Conservation (phyloP, 225 moss, liverwort and hornwort species). For the Straminergon stramineum region DNA sequence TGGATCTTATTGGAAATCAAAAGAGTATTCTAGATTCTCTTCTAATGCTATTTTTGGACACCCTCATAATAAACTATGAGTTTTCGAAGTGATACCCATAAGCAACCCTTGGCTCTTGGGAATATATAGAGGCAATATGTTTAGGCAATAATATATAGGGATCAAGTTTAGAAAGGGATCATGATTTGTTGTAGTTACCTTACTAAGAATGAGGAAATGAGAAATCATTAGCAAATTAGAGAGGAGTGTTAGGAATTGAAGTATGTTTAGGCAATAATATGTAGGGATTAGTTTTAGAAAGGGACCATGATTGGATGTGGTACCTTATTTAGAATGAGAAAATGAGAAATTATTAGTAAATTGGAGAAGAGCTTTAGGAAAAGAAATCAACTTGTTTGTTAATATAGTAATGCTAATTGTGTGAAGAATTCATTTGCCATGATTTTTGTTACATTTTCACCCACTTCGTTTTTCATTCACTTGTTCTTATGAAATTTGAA, state of each 20-base stretch:
- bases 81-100: neutral
- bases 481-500: neutral
- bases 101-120: neutral
- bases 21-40: neutral
- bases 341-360: too few species aligned
- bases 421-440: neutral
- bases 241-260: neutral
- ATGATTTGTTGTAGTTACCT: too few species aligned
- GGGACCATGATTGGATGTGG: too few species aligned
- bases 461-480: neutral
- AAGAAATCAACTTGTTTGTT: neutral
- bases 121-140: fast-evolving
- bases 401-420: neutral
- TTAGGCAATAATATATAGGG: too few species aligned
- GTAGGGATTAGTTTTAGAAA: neutral
- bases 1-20: neutral
- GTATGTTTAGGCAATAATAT: neutral
- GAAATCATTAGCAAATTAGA: neutral
- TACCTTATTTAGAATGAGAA: too few species aligned
- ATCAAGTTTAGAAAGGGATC: too few species aligned
- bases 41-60: neutral
- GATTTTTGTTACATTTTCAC: neutral
- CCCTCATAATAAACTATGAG: neutral
- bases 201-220: too few species aligned
- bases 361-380: neutral